These are phyloP conservation scores for Bathelium albidoporum DNA, from an alignment of 495 filamentous ascomycete genomes.

Conservation along the genomic window DNA sequence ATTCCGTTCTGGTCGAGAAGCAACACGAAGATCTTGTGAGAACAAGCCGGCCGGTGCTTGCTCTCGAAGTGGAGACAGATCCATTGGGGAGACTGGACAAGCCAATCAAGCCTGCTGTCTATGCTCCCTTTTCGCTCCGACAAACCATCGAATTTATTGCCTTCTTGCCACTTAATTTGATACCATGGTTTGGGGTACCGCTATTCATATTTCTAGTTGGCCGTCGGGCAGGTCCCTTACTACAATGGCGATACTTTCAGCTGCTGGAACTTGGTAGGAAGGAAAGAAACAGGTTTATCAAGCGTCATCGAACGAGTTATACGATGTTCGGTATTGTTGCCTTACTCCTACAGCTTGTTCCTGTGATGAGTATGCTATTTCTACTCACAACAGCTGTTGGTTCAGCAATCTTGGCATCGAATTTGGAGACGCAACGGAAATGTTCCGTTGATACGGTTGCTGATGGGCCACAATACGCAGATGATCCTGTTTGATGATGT, in stretches of 20 bases:
- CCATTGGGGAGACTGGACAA: slow-evolving; percentile 49
- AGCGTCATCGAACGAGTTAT: slow-evolving; percentile 45
- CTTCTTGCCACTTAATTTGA: slow-evolving; percentile 53
- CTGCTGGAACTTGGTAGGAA: slow-evolving; percentile 47
- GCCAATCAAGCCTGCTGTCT: slow-evolving; percentile 46
- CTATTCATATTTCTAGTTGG: slow-evolving; percentile 55
- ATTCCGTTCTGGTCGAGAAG: slow-evolving; percentile 51
- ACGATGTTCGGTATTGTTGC: slow-evolving; percentile 58
- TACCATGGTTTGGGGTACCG: slow-evolving; percentile 52
- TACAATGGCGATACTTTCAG: slow-evolving; percentile 58
- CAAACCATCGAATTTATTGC: slow-evolving; percentile 35
- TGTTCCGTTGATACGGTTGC: slow-evolving; percentile 3
- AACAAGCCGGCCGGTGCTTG: slow-evolving; percentile 43
- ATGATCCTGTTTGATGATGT: slow-evolving; percentile 12
- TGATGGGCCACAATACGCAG: slow-evolving; percentile 10
- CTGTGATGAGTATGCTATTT: slow-evolving; percentile 56
- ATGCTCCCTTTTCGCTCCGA: slow-evolving; percentile 48
- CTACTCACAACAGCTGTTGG: slow-evolving; percentile 55
- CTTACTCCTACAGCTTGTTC: slow-evolving; percentile 51
- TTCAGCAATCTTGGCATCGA: slow-evolving; percentile 51
- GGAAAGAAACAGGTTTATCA: slow-evolving; percentile 45
- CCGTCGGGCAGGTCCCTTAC: slow-evolving; percentile 53
- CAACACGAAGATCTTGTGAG: slow-evolving; percentile 48
- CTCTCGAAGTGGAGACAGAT: slow-evolving; percentile 36
- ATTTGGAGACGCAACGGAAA: slow-evolving; percentile 38